A percentile compares a stretch with the other conserved stretches of the same genome.
Conservation (phyloP, 345 rosid genomes). For the Conringia planisiliqua region DNA sequence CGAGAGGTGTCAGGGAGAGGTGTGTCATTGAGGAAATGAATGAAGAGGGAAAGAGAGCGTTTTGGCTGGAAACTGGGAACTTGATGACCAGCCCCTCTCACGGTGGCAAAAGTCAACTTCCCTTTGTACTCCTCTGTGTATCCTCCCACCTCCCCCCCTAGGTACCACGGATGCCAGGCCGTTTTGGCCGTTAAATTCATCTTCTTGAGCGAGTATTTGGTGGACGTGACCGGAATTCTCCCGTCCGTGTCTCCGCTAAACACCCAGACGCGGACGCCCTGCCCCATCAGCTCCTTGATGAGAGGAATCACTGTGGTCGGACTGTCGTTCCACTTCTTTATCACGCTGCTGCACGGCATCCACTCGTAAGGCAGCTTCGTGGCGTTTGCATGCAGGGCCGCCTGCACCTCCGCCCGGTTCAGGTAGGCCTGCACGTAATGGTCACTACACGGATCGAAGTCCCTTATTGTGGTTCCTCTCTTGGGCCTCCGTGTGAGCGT, state of each 20-base stretch:
- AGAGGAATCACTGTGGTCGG: slow-evolving; percentile 68
- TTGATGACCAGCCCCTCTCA: slow-evolving; percentile 89
- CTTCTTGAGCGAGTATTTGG: slow-evolving; percentile 54
- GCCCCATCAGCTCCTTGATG: slow-evolving; percentile 47
- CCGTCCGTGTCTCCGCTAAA: slow-evolving; percentile 91
- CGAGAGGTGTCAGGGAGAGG: slow-evolving; percentile 59
- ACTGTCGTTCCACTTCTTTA: slow-evolving; percentile 59
- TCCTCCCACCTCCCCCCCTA: slow-evolving; percentile 74
- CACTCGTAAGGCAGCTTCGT: slow-evolving; percentile 64
- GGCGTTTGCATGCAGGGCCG: slow-evolving; percentile 76
- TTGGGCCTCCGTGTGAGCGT: slow-evolving; percentile 55
- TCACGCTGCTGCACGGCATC: slow-evolving; percentile 66
- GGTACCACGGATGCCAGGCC: slow-evolving; percentile 83
- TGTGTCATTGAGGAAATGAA: slow-evolving; percentile 58
- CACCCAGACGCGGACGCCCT: slow-evolving; percentile 66
- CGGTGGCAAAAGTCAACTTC: slow-evolving; percentile 68
- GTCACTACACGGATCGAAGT: slow-evolving; percentile 71
- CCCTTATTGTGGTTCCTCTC: slow-evolving; percentile 33
- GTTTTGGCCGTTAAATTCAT: slow-evolving; percentile 57
- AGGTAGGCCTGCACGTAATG: slow-evolving; percentile 61
- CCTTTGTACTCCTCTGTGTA: slow-evolving; percentile 67
- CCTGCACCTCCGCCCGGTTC: slow-evolving; percentile 71
- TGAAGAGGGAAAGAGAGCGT: slow-evolving; percentile 67
- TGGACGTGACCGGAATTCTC: slow-evolving; percentile 80
- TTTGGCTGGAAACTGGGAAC: slow-evolving; percentile 85